Percentiles rank a stretch among this genome's conserved stretches.
phyloP scores from a whole-genome alignment of 2,329 filamentous ascomycete species.

The Truncatella angustata region DNA sequence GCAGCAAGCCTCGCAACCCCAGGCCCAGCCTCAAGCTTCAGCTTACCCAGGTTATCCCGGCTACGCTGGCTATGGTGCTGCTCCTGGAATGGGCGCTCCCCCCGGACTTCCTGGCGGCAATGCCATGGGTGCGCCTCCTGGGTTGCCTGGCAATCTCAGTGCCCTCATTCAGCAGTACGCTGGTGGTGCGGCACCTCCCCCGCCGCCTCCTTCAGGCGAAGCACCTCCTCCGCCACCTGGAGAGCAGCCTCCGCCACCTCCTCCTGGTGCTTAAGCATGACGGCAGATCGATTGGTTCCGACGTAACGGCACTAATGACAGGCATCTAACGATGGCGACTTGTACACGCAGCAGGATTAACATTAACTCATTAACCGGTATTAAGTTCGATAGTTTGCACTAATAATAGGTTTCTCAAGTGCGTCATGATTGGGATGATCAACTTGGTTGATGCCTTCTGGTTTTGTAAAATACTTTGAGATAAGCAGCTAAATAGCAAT shows the following conservation, averaged over 20 bases:
- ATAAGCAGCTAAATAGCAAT: not conserved
- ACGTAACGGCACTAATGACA: not conserved
- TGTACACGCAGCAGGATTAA: not conserved
- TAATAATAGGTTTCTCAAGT: slow-evolving; percentile 2
- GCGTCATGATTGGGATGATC: not conserved
- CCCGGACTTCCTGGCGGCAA: slow-evolving; percentile 44
- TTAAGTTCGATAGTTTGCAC: not conserved
- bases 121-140: slow-evolving; percentile 53
- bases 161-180: slow-evolving; percentile 68
- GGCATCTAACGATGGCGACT: not conserved
- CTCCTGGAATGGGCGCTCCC: slow-evolving; percentile 49
- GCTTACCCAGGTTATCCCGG: slow-evolving; percentile 54
- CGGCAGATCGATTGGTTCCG: not conserved
- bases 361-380: not conserved
- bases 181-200: slow-evolving; percentile 47
- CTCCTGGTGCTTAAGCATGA: slow-evolving; percentile 45
- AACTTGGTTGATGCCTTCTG: not conserved
- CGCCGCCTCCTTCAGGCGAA: slow-evolving; percentile 59
- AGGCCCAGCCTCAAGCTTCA: slow-evolving; percentile 49
- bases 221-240: slow-evolving; percentile 61
- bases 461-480: not conserved
- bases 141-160: slow-evolving; percentile 55
- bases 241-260: slow-evolving; percentile 62
- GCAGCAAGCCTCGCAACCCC: slow-evolving; percentile 55
- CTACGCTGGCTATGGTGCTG: slow-evolving; percentile 50